Evolutionary conservation across 2,329 filamentous ascomycete genomes (phyloP), one percentile per base, ranked within the genome.

Genomic region (Aspergillus brasiliensis): DNA sequence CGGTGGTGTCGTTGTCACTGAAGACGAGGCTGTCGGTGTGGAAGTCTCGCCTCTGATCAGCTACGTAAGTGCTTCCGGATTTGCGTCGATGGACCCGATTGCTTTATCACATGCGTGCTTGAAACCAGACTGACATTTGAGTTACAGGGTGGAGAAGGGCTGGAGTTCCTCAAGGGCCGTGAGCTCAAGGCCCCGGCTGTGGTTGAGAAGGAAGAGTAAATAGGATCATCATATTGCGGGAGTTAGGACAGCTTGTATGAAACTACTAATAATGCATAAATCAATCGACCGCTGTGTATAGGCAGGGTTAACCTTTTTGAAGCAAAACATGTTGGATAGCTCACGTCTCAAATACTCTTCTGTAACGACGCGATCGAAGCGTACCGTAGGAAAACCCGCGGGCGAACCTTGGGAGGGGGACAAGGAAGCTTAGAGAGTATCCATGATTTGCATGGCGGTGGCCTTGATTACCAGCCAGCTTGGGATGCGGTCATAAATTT

Each of bases 1-100:
- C 7, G 95, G 94, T 51, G 92, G 87, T 25, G 84, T 84, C 8
- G 87, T 97, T 42, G 84, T 88, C 40, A 88, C 86, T 62, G 86
- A 90, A 70, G 78, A 75, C 55, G 80, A 81, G 6, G 75, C 79
- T 4, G 83, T 81, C 37, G 94, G 95, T 38, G 84, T 99, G 37
- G 95, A 99, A 77, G 87, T 99, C 17, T 96, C 92, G 56, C 95
- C 95, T 38, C 81, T 97, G 70, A 90, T 96, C 74, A 97, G 92
- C 85, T 99, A 99, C 75, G 92, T 96, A 86, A 87, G 91, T 90
- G 56, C 49, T 56, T 37, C 17, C 8, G 21, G 25, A 13, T 25
- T 58, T 25, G 40, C 46, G 34, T 23, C n/a, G 2, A 38, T 23
- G 19, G 13, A 25, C 37, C 21, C 8, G 42, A 21, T 51, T 49